Conservation (phyloP, 2,329 filamentous ascomycete genomes). For the Cytospora leucostoma region DNA sequence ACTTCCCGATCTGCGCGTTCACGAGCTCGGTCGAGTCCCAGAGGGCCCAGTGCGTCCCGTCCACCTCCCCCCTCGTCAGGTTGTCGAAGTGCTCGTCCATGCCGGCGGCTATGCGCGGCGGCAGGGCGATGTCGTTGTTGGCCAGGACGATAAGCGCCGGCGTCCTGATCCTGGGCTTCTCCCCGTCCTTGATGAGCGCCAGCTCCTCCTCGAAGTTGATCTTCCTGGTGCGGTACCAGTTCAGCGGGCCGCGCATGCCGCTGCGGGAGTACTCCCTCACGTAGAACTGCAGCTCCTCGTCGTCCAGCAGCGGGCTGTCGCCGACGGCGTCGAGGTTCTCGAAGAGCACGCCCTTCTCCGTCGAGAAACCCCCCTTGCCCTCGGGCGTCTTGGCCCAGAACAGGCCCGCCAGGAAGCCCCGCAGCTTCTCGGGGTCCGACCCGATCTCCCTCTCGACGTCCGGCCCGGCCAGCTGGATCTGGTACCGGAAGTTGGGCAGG, state of each 20-base stretch:
- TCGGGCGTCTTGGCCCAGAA: conserved; percentile 66
- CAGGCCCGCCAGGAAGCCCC: conserved; percentile 69
- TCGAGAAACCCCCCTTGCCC: conserved; percentile 59
- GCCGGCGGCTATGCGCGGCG: conserved; percentile 65
- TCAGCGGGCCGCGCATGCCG: conserved; percentile 77
- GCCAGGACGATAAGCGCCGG: conserved; percentile 78
- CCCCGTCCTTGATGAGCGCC: conserved; percentile 59
- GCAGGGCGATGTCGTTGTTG: conserved; percentile 69
- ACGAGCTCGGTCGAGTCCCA: conserved; percentile 71
- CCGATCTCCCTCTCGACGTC: conserved; percentile 62
- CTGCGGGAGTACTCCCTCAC: conserved; percentile 68
- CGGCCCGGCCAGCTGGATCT: conserved; percentile 74
- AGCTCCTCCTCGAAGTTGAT: conserved; percentile 78
- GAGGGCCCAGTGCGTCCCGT: conserved; percentile 80
- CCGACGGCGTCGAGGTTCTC: conserved; percentile 61
- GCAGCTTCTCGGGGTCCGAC: conserved; percentile 59
- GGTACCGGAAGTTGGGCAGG: conserved; percentile 75
- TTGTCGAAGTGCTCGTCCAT: conserved; percentile 71
- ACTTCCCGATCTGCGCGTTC: conserved; percentile 68
- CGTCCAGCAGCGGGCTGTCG: conserved; percentile 59
- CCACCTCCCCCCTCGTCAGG: conserved; percentile 65
- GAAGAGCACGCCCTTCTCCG: conserved; percentile 62
- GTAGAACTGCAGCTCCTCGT: conserved; percentile 78
- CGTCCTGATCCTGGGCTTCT: conserved; percentile 49
- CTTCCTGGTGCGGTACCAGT: conserved; percentile 80